phyloP scores from a whole-genome alignment of 2,329 filamentous ascomycete species.

The Curvularia hawaiiensis region DNA sequence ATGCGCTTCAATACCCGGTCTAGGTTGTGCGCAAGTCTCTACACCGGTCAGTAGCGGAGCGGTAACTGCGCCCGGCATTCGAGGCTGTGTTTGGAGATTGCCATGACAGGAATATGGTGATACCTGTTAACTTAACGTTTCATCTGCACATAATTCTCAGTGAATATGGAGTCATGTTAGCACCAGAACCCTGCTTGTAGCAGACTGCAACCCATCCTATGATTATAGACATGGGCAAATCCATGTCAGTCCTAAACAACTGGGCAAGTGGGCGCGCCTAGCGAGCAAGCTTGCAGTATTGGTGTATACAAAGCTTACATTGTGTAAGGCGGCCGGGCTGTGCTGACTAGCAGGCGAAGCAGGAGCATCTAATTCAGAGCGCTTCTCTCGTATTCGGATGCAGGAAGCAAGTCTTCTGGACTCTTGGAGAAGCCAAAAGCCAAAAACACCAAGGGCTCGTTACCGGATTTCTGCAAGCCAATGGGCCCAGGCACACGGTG shows the following conservation, averaged over 20 bases:
- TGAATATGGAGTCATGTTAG: background rate
- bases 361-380: background rate
- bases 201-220: background rate
- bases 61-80: slow-evolving; percentile 7
- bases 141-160: background rate
- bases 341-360: background rate
- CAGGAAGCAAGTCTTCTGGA: background rate
- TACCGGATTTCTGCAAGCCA: slow-evolving; percentile 1
- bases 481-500: background rate
- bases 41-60: slow-evolving; percentile 7
- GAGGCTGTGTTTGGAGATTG: background rate
- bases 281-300: background rate
- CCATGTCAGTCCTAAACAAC: background rate
- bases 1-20: slow-evolving; percentile 30
- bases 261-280: background rate
- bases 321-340: background rate
- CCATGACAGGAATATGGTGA: background rate
- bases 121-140: background rate
- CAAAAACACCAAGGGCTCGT: background rate
- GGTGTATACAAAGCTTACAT: background rate
- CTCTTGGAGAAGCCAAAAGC: background rate
- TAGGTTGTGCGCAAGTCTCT: slow-evolving; percentile 12
- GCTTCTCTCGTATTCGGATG: background rate
- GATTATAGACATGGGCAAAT: background rate
- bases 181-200: background rate